Base-by-base conservation (phyloP, 257 asterid genomes). In the Solanum bulbocastanum region DNA sequence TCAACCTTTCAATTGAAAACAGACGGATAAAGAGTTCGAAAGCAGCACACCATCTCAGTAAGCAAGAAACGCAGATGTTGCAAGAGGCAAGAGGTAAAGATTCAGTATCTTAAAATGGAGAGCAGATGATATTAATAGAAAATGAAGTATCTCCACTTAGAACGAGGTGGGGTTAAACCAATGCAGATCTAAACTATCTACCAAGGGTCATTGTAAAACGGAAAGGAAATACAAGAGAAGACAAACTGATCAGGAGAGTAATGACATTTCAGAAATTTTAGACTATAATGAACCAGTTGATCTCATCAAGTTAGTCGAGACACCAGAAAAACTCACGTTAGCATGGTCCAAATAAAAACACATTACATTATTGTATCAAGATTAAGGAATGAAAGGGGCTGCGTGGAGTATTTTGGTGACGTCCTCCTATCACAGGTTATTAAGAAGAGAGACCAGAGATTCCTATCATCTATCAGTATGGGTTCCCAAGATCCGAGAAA, bases 1-100 rank as follows among this genome's bases (percentile, higher is more conserved):
- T 94, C 95, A 69, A 87, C 94, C 95, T 95, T 42, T 32, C 2
- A 33, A 62, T 84, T 30, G 30, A 10, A 87, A 83, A 15, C 71
- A 20, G 12, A 12, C 22, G n/a, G 12, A 23, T 12, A 39, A 75
- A 8, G 49, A 15, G 92, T 89, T 81, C 92, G 30, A 30, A 30
- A 30, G 30, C 81, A 72, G 11, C 7, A 8, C 40, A 71, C 5
- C 44, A 35, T 12, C 18, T 39, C 27, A 33, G 35, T 33, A 72
- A 18, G 44, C 23, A 69, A 69, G 6, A 30, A 14, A 69, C 23
- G 8, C 23, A 2, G 5, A 14, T 30, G 23, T 69, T 30, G 23
- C 75, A 30, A 69, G 40, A 71, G 36, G 76, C 30, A 30, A 30
- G 30, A 30, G 30, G 30, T 8, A 32, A 15, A 15, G 40, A 72